Percentiles rank a stretch among this genome's conserved stretches.
These are phyloP conservation scores for Vickermania spadyakhi DNA, from an alignment of 208 protist species.

Conservation along the genomic window DNA sequence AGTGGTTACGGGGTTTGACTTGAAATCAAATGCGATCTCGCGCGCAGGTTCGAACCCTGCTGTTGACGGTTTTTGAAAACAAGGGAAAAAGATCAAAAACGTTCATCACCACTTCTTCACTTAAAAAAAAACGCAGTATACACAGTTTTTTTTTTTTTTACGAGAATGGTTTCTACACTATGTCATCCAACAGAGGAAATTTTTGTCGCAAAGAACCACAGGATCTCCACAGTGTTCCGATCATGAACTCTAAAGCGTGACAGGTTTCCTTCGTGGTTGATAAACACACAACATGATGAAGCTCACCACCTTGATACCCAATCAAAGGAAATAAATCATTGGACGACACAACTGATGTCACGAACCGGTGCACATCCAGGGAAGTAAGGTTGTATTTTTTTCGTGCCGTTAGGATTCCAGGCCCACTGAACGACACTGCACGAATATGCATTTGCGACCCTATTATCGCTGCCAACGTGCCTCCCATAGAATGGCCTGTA, in stretches of 20 bases:
- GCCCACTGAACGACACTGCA: constrained; percentile 59
- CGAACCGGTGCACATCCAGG: constrained; percentile 32
- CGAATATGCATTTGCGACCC: constrained; percentile 45
- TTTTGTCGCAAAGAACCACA: constrained; percentile 45
- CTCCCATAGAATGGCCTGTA: constrained; percentile 77
- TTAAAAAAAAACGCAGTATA: constrained; percentile 3
- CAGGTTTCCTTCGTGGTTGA: constrained; percentile 57
- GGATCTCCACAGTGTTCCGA: constrained; percentile 61
- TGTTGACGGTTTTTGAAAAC: constrained; percentile 22
- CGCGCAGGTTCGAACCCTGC: constrained; percentile 87
- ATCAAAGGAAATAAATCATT: constrained; percentile 68
- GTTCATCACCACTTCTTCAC: neutral
- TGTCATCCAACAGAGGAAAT: constrained; percentile 37
- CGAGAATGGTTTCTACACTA: constrained; percentile 17
- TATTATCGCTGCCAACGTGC: constrained; percentile 60
- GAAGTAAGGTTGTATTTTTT: constrained; percentile 41
- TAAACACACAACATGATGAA: constrained; percentile 67
- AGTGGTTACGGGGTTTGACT: constrained; percentile 88
- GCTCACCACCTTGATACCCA: constrained; percentile 48
- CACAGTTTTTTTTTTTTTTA: constrained; percentile 17
- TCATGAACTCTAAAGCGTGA: constrained; percentile 73
- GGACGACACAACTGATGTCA: constrained; percentile 50
- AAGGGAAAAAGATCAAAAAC: neutral
- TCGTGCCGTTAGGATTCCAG: constrained; percentile 48
- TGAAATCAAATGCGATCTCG: constrained; percentile 89